Conservation (phyloP, 2,329 filamentous ascomycete species). For the Helminthosporium solani region DNA sequence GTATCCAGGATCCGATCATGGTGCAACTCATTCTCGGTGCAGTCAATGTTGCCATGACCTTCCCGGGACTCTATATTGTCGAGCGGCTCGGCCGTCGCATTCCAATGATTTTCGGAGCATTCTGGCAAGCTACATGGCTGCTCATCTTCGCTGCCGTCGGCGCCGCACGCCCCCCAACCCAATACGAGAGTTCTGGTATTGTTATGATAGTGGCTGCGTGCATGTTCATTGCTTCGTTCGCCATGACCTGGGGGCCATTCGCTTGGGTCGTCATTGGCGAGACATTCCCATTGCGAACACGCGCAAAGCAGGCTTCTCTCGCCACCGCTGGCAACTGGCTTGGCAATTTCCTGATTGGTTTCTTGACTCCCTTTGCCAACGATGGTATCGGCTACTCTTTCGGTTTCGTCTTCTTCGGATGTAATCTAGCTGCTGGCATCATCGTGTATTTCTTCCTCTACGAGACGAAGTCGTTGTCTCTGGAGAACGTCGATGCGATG, state of each 20-base stretch:
- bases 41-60: constrained; percentile 68
- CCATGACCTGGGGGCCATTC: constrained; percentile 64
- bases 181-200: constrained; percentile 54
- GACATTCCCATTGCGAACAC: constrained; percentile 34
- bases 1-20: constrained; percentile 63
- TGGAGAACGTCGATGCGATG: constrained; percentile 41
- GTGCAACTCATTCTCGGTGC: constrained; percentile 46
- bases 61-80: constrained; percentile 67
- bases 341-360: constrained; percentile 43
- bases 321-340: constrained; percentile 39
- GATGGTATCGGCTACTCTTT: constrained; percentile 36
- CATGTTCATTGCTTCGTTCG: constrained; percentile 74
- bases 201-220: constrained; percentile 72
- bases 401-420: constrained; percentile 40
- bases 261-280: constrained; percentile 49
- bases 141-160: constrained; percentile 55
- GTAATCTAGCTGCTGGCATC: constrained; percentile 32
- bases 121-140: constrained; percentile 68
- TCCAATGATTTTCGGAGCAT: constrained; percentile 64
- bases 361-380: constrained; percentile 39
- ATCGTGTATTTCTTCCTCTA: constrained; percentile 40
- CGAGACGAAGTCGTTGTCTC: constrained; percentile 36
- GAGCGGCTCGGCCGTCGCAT: constrained; percentile 68
- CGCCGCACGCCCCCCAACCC: constrained; percentile 43
- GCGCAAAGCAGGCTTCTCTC: constrained; percentile 38